Evolutionary conservation across 2,329 filamentous ascomycete genomes (phyloP).

Genomic region (Colletotrichum lentis): DNA sequence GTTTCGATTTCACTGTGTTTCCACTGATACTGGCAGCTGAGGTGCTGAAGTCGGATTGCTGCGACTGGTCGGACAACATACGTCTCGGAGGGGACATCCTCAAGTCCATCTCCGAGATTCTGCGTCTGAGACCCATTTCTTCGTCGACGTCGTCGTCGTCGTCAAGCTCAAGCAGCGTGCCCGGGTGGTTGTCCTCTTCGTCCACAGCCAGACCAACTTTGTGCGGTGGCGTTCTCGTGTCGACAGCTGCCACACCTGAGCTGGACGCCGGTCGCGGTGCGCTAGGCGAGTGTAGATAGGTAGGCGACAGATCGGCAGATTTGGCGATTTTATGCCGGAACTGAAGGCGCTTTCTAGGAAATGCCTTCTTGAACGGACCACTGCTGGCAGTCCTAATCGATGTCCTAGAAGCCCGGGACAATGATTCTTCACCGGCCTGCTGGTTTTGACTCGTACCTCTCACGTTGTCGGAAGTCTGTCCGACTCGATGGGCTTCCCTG

Average conservation of each 20-base stretch:
- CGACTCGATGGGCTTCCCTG: not conserved
- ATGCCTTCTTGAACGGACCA: not conserved
- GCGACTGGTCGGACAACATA: constrained; percentile 34
- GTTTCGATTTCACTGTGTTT: constrained; percentile 25
- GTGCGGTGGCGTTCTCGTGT: constrained; percentile 18
- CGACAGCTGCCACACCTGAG: constrained; percentile 22
- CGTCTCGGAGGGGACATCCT: constrained; percentile 29
- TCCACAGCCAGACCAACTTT: constrained; percentile 22
- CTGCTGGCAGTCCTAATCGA: not conserved
- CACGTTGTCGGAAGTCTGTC: not conserved
- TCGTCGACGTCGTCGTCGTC: not conserved
- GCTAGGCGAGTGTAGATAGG: not conserved
- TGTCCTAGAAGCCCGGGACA: not conserved
- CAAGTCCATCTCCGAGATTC: constrained; percentile 31
- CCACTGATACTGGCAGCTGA: constrained; percentile 38
- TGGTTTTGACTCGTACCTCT: not conserved
- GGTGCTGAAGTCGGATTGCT: constrained; percentile 42
- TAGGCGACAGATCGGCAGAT: constrained; percentile 21
- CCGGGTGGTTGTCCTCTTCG: constrained; percentile 33
- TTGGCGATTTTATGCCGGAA: constrained; percentile 18
- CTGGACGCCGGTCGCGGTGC: constrained; percentile 28
- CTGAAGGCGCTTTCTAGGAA: not conserved
- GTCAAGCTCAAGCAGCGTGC: constrained; percentile 14
- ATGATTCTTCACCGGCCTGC: not conserved
- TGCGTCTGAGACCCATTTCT: constrained; percentile 22